Base-by-base conservation (phyloP, 371 early-diverging fungal genomes). In the Funneliformis caledonium region DNA sequence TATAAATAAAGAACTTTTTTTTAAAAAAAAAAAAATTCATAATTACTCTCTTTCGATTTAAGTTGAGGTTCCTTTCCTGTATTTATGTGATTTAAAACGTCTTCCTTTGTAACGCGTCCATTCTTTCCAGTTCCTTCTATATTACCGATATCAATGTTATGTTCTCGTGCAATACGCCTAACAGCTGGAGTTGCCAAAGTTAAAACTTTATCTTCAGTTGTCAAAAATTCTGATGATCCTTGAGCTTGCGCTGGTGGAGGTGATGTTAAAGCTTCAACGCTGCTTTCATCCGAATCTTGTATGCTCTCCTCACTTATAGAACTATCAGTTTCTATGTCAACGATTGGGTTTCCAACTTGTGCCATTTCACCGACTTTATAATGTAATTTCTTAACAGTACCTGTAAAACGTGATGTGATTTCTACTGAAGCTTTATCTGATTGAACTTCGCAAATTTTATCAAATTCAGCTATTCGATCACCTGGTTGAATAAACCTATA, bases 351-450 rank as follows among this genome's bases (percentile, higher is more conserved):
- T n/a, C 99, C 99, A 10, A 98, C 98, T 81, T 89, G 91, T 76
- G 98, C 99, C 88, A 97, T 95, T 48, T 95, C 96, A 81, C 97
- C 96, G 16, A 92, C 89, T 42, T 90, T 88, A 86, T 97, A 93
- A 84, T 96, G 88, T 7, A 99, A 87, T 82, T 93, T 92, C 33
- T 83, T 85, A 43, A 99, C 87, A n/a, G 88, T 91, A 60, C 99
- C 99, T 75, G 96, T 92, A 83, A 91, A 99, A 16, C 98, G 92
- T 12, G 97, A 96, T 11, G 99, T 95, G 85, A 99, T 98, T 85
- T 99, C 98, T 19, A 97, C 98, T 0, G 99, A 95, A 8, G 99
- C 99, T 89, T 99, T 99, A 87, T 99, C 99, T 8, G 95, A 95
- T 83, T 98, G 98, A 16, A 99, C 98, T 84, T 99, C 98, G 83